These are phyloP conservation scores for Colletotrichum tamarilloi DNA, from an alignment of 2,329 filamentous ascomycete genomes.

Conservation along the genomic window DNA sequence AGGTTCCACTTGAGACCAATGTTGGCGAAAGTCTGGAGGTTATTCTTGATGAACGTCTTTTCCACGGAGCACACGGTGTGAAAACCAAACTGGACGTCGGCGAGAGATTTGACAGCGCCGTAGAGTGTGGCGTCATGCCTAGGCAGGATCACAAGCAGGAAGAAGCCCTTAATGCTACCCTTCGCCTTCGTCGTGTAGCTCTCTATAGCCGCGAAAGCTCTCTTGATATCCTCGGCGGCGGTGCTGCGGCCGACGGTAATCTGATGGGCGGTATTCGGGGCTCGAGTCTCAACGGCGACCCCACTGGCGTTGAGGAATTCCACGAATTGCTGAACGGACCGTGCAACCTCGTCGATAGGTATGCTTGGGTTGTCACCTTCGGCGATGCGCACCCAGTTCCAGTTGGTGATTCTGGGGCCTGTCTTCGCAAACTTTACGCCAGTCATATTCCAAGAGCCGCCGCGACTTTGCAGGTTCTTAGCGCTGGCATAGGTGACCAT, in stretches of 20 bases:
- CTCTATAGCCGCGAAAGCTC: not conserved
- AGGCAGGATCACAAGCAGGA: conserved; percentile 71
- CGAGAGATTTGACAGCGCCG: conserved; percentile 73
- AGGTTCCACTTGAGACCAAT: conserved; percentile 84
- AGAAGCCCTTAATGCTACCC: conserved; percentile 43
- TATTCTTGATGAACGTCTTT: too few relatives aligned
- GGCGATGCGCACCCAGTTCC: conserved; percentile 60
- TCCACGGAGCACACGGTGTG: too few relatives aligned
- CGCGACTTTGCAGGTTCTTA: conserved; percentile 46
- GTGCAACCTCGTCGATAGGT: conserved; percentile 14
- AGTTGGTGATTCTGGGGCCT: conserved; percentile 57
- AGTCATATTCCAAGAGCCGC: conserved; percentile 79
- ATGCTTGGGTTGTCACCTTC: conserved; percentile 5
- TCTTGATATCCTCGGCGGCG: too few relatives aligned
- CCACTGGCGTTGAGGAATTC: conserved; percentile 50
- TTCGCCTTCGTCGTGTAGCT: conserved; percentile 17
- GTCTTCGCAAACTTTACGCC: conserved; percentile 65
- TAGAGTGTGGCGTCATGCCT: conserved; percentile 66
- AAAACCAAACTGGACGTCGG: too few relatives aligned
- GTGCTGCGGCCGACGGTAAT: too few relatives aligned
- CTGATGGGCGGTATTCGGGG: too few relatives aligned
- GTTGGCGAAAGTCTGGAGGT: conserved; percentile 71
- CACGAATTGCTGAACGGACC: conserved; percentile 47
- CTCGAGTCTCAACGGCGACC: conserved; percentile 46
- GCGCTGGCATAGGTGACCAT: conserved; percentile 64